Conservation (phyloP, 345 rosid species). For the Brassica juncea region DNA sequence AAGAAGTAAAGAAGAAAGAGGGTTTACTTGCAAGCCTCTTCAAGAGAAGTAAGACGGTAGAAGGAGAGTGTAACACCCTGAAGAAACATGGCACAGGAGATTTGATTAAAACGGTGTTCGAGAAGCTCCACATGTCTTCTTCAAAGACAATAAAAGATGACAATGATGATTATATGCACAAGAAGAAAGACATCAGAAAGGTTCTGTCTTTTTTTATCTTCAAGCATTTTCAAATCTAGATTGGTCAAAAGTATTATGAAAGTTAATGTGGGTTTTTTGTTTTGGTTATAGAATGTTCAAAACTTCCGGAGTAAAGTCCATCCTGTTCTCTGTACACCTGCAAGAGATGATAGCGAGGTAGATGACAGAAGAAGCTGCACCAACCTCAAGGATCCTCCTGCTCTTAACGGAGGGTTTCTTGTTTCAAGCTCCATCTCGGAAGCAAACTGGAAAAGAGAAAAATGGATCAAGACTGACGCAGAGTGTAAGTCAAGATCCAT, state of each 20-base stretch:
- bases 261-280: constrained; percentile 2
- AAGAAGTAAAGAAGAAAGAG: constrained; percentile 9
- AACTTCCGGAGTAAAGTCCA: constrained; percentile 35
- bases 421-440: constrained; percentile 4
- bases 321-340: constrained; percentile 30
- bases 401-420: neutral
- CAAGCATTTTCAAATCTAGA: neutral
- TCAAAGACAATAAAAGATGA: neutral
- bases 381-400: neutral
- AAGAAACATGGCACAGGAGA: constrained; percentile 19
- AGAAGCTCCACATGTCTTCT: constrained; percentile 20
- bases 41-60: constrained; percentile 6
- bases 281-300: constrained; percentile 30
- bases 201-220: constrained; percentile 13
- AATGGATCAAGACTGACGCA: constrained; percentile 40
- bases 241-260: constrained; percentile 9
- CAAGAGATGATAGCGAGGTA: neutral
- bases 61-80: neutral
- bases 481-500: constrained; percentile 33
- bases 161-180: constrained; percentile 8
- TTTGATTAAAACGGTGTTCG: neutral
- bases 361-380: constrained; percentile 10
- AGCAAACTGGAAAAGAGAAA: constrained; percentile 9
- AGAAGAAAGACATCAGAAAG: constrained; percentile 35
- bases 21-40: constrained; percentile 15